Conservation (phyloP, 495 filamentous ascomycete genomes). For the Neurospora africana region DNA sequence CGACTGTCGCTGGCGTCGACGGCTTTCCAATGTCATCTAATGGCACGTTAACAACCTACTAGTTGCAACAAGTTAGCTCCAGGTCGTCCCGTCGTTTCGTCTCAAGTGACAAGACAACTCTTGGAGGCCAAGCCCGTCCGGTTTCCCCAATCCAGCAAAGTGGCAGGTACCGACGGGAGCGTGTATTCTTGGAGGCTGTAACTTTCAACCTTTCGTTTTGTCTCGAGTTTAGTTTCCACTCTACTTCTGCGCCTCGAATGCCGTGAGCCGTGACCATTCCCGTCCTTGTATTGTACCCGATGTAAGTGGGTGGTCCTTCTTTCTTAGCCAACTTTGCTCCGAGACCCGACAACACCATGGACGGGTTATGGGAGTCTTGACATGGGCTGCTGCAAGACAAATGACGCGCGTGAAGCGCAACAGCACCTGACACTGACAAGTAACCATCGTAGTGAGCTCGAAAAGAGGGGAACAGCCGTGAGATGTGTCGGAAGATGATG, state of each 20-base stretch:
- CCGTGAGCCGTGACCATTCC: neutral
- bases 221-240: neutral
- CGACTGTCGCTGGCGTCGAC: neutral
- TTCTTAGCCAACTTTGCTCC: neutral
- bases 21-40: neutral
- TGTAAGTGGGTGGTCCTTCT: neutral
- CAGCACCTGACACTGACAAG: conserved; percentile 1
- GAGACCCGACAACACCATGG: neutral
- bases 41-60: neutral
- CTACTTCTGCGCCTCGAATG: neutral
- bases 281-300: neutral
- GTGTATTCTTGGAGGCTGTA: neutral
- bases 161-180: neutral
- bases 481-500: neutral
- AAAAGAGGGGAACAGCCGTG: conserved; percentile 1
- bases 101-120: neutral
- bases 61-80: neutral
- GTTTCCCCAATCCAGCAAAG: neutral
- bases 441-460: neutral
- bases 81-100: neutral
- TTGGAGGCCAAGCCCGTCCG: neutral
- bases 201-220: neutral
- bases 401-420: conserved; percentile 12
- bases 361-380: neutral
- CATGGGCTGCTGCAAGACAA: neutral